phyloP scores from a whole-genome alignment of 371 early-diverging fungal species.

The Funneliformis caledonium region DNA sequence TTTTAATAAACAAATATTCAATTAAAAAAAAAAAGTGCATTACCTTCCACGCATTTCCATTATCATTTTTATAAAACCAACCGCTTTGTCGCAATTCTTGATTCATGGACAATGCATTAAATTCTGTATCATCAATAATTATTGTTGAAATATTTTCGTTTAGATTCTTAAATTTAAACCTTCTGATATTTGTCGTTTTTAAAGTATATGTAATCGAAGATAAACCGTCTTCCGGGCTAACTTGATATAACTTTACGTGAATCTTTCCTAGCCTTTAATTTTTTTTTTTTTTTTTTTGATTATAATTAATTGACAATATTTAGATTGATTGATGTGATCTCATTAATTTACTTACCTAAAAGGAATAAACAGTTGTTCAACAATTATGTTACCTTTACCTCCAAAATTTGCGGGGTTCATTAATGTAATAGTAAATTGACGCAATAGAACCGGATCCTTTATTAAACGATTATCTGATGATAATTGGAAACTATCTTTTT shows the following conservation, averaged over 20 bases:
- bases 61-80: background rate
- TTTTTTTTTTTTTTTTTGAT: background rate
- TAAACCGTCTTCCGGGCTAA: background rate
- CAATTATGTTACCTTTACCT: conserved; percentile 61
- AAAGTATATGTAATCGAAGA: background rate
- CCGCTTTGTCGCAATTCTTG: background rate
- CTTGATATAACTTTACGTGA: background rate
- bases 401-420: conserved; percentile 71
- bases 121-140: conserved; percentile 5
- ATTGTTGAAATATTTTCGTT: background rate
- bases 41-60: conserved; percentile 14
- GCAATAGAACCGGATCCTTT: conserved; percentile 46
- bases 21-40: background rate
- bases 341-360: conserved; percentile 51
- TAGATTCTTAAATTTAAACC: background rate
- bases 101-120: background rate
- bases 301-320: too few species aligned
- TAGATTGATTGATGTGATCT: too few species aligned
- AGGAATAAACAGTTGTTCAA: conserved; percentile 67
- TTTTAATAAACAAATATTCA: background rate
- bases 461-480: background rate
- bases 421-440: conserved; percentile 59
- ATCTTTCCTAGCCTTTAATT: conserved; percentile 13
- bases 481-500: background rate
- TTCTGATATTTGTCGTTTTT: conserved; percentile 18